Percentiles rank a stretch among this genome's conserved stretches.
Conservation (phyloP, 257 asterid genomes). For the Solanum habrochaites region DNA sequence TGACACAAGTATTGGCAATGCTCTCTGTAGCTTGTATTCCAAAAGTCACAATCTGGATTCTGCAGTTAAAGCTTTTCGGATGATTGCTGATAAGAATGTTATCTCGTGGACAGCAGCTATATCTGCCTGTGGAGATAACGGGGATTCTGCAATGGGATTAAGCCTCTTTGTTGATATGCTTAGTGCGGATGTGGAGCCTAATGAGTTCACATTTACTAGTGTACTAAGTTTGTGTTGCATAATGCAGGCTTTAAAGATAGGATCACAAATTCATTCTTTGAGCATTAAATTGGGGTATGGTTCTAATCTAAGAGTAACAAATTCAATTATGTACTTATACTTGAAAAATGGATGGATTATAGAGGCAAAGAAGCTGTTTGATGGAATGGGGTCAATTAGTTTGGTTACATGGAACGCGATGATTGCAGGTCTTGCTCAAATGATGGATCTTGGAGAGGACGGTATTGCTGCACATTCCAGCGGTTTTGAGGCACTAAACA, state of each 20-base stretch:
- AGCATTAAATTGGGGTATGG: constrained; percentile 51
- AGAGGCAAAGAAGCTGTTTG: constrained; percentile 66
- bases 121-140: constrained; percentile 73
- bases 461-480: constrained; percentile 37
- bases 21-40: constrained; percentile 72
- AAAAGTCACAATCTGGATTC: constrained; percentile 40
- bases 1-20: constrained; percentile 66
- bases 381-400: constrained; percentile 37
- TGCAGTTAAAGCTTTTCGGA: constrained; percentile 45
- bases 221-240: constrained; percentile 66
- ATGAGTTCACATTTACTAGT: constrained; percentile 64
- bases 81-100: constrained; percentile 57
- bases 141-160: constrained; percentile 57
- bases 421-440: constrained; percentile 81
- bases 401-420: constrained; percentile 85
- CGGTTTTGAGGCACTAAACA: constrained; percentile 68
- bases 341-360: constrained; percentile 49
- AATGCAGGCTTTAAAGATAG: constrained; percentile 41
- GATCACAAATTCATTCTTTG: constrained; percentile 69
- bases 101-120: constrained; percentile 79
- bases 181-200: constrained; percentile 45
- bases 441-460: constrained; percentile 36
- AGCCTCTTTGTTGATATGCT: constrained; percentile 60
- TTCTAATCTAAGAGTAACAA: constrained; percentile 36
- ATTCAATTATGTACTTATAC: constrained; percentile 76